These are phyloP conservation scores for Rhododendron griersonianum DNA, from an alignment of 148 eudicot species.

Conservation along the genomic window DNA sequence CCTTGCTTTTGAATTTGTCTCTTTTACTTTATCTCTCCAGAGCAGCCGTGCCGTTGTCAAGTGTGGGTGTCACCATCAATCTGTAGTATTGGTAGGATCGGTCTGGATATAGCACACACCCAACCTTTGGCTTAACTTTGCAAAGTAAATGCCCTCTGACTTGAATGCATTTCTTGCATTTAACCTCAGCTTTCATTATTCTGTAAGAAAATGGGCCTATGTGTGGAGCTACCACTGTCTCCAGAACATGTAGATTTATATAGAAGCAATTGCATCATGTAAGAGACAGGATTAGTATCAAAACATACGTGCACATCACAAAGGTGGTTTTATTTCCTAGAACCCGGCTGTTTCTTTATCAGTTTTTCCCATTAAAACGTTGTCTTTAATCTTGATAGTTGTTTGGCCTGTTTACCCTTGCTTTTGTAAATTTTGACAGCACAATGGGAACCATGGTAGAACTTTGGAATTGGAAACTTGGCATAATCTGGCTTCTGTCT, in stretches of 20 bases:
- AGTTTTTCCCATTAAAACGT: not conserved
- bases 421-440: conserved; percentile 31
- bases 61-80: not conserved
- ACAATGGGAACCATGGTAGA: conserved; percentile 21
- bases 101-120: not conserved
- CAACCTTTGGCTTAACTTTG: not conserved
- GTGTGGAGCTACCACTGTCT: not conserved
- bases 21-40: not conserved
- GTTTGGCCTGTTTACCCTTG: not conserved
- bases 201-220: not conserved
- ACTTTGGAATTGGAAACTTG: conserved; percentile 68
- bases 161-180: not conserved
- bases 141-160: not conserved
- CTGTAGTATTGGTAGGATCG: not conserved
- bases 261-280: not conserved
- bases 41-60: not conserved
- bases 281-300: not conserved
- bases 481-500: conserved; percentile 72
- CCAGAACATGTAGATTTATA: not conserved
- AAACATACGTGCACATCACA: not conserved
- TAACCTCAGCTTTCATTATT: not conserved
- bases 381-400: not conserved
- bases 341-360: not conserved
- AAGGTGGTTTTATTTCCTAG: not conserved
- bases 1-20: not conserved